phyloP scores from a whole-genome alignment of 805 yeast species.

The Cyberlindnera subsufficiens region DNA sequence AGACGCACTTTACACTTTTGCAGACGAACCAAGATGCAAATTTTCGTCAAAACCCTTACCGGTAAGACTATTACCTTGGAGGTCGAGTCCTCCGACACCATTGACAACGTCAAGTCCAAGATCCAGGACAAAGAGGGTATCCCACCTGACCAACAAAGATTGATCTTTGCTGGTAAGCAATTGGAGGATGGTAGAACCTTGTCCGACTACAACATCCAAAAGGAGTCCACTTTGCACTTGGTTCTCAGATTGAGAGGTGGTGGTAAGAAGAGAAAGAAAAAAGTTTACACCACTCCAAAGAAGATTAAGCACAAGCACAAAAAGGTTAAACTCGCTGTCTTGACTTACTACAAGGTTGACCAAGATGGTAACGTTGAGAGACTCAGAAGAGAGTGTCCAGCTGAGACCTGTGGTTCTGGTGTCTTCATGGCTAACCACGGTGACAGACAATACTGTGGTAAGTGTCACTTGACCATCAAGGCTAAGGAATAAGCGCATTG shows the following conservation, averaged over 20 bases:
- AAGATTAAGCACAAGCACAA: conserved; percentile 99
- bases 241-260: conserved; percentile 99
- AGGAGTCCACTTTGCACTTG: conserved; percentile 94
- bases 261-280: conserved; percentile 99
- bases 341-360: conserved; percentile 98
- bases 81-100: conserved; percentile 96
- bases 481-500: conserved; percentile 25
- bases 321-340: conserved; percentile 98
- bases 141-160: conserved; percentile 97
- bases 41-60: conserved; percentile 98
- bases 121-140: conserved; percentile 97
- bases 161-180: conserved; percentile 96
- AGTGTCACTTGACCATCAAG: conserved; percentile 94
- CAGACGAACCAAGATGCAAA: conserved; percentile 72
- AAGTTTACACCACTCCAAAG: conserved; percentile 99
- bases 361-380: conserved; percentile 98
- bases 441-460: conserved; percentile 99
- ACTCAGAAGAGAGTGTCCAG: conserved; percentile 97
- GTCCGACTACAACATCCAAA: conserved; percentile 97
- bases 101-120: conserved; percentile 94
- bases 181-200: conserved; percentile 95
- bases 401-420: conserved; percentile 95
- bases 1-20: conserved; percentile 27
- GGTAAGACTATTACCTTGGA: conserved; percentile 99
- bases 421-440: conserved; percentile 99